Percentiles rank a stretch among this genome's conserved stretches.
Evolutionary conservation across 345 rosid species (phyloP).

Genomic region (Erucastrum elatum): DNA sequence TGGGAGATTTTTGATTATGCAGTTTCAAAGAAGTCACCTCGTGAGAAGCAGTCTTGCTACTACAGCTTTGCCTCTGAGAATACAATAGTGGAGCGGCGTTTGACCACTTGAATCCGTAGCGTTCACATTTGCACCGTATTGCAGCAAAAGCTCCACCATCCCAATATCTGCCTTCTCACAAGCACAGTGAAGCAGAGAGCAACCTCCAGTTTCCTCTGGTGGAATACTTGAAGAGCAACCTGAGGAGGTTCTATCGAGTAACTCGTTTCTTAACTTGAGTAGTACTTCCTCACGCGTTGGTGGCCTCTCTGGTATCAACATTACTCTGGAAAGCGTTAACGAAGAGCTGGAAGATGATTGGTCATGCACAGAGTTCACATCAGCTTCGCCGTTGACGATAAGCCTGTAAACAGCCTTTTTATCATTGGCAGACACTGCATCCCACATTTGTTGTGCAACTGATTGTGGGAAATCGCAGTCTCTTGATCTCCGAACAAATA

Average conservation of each 20-base stretch:
- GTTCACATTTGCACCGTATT: slow-evolving; percentile 87
- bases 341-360: slow-evolving; percentile 64
- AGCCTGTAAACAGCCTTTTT: slow-evolving; percentile 84
- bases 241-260: slow-evolving; percentile 66
- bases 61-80: slow-evolving; percentile 57
- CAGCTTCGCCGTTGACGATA: slow-evolving; percentile 75
- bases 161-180: slow-evolving; percentile 94
- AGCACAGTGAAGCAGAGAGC: slow-evolving; percentile 90
- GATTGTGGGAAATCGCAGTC: slow-evolving; percentile 56
- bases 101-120: slow-evolving; percentile 77
- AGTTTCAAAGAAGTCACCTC: slow-evolving; percentile 47
- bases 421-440: slow-evolving; percentile 84
- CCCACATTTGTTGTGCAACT: slow-evolving; percentile 77
- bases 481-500: slow-evolving; percentile 74
- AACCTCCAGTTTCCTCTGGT: slow-evolving; percentile 65
- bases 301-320: slow-evolving; percentile 77
- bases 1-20: neutral
- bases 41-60: slow-evolving; percentile 78
- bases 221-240: slow-evolving; percentile 58
- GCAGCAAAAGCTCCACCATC: slow-evolving; percentile 93
- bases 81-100: slow-evolving; percentile 79
- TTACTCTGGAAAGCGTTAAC: slow-evolving; percentile 83
- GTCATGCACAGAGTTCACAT: slow-evolving; percentile 67
- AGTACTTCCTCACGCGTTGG: slow-evolving; percentile 53
- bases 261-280: slow-evolving; percentile 58